phyloP scores from a whole-genome alignment of 2,329 filamentous ascomycete species.

The Bipolaris victoriae region DNA sequence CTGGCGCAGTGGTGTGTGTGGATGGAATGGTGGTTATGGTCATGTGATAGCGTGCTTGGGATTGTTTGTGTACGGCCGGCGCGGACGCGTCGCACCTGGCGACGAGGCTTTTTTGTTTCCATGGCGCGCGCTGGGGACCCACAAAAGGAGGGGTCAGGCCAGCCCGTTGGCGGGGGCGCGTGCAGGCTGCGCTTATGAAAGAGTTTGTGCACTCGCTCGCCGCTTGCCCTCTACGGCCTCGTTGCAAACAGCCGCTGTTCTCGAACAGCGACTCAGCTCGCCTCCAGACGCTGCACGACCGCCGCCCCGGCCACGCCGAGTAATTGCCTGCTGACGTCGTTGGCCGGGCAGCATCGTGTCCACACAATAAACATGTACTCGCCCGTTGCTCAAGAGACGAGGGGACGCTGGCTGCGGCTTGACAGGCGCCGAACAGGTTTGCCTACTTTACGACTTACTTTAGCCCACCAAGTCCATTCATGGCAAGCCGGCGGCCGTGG shows the following conservation, averaged over 20 bases:
- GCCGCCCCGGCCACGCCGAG: slow-evolving; percentile 36
- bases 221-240: neutral
- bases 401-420: slow-evolving; percentile 8
- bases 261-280: slow-evolving; percentile 42
- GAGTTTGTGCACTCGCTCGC: slow-evolving; percentile 39
- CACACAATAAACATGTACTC: no score
- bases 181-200: slow-evolving; percentile 39
- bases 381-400: slow-evolving; percentile 11
- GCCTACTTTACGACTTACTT: neutral
- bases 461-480: slow-evolving; percentile 9
- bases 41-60: slow-evolving; percentile 42
- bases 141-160: slow-evolving; percentile 43
- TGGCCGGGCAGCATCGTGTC: neutral
- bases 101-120: slow-evolving; percentile 35
- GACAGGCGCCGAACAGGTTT: slow-evolving; percentile 18
- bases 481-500: slow-evolving; percentile 35
- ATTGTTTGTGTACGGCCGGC: slow-evolving; percentile 43
- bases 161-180: slow-evolving; percentile 42
- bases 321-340: slow-evolving; percentile 20
- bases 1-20: neutral
- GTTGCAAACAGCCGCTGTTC: slow-evolving; percentile 32
- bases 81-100: slow-evolving; percentile 43
- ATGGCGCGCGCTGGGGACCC: slow-evolving; percentile 29
- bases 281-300: slow-evolving; percentile 30
- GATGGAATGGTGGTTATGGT: slow-evolving; percentile 17